Base-by-base conservation (phyloP, 495 filamentous ascomycete genomes). In the Aspergillus funiculosus region DNA sequence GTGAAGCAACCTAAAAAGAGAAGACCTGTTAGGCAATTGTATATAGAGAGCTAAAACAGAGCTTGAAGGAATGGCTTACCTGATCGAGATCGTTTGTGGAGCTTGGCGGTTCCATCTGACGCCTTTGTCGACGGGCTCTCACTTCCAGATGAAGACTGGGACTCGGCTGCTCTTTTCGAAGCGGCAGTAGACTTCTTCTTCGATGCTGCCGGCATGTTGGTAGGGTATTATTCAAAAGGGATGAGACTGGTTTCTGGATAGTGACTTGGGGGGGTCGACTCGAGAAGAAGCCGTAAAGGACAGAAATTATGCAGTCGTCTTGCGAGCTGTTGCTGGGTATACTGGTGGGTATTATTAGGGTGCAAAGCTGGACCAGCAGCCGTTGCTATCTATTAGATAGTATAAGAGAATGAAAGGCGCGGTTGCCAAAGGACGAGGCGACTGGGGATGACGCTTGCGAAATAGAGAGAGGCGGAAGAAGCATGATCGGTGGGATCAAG, bases 41-140 rank as follows among this genome's bases (percentile, higher is more conserved):
- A 29, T 48, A 36, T 20, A 46, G 46, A 17, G 32, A 29, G n/a
- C 31, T 25, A 24, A n/a, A n/a, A n/a, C n/a, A n/a, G n/a, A n/a
- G n/a, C n/a, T n/a, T n/a, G n/a, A n/a, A 19, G 4, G 11, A 36
- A 13, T 20, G 15, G 75, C 83, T 50, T 72, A 94, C 91, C 91
- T 78, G 89, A 92, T 60, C 91, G 83, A 54, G 91, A 96, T 54
- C 91, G 78, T 59, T 88, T 82, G 66, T 97, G 91, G 76, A 87
- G 87, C 73, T 92, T 90, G 58, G 77, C 69, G 78, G 56, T 72
- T 68, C 63, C 85, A 81, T 51, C 75, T 67, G 67, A 59, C 50
- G 68, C 59, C 31, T 60, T 51, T 35, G 43, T n/a, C n/a, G n/a
- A 27, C 2, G 48, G 41, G 21, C 43, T 31, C 22, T 59, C 56